Percentiles rank a stretch among this genome's conserved stretches.
phyloP scores from a whole-genome alignment of 2,329 filamentous ascomycete species.

The Triangularia setosa region DNA sequence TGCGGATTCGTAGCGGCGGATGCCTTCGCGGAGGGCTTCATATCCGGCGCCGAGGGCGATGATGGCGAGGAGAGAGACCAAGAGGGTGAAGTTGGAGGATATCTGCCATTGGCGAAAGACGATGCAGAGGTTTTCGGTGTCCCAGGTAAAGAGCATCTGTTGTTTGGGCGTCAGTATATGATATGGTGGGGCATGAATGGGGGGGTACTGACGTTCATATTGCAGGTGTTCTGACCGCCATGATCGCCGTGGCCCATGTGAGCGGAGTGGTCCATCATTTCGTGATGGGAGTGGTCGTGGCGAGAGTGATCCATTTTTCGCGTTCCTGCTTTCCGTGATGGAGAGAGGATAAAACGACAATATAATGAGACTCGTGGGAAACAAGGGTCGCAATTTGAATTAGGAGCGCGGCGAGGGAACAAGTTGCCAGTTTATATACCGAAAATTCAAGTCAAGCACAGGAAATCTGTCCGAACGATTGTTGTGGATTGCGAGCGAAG shows the following conservation, averaged over 20 bases:
- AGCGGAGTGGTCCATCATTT: slow-evolving; percentile 42
- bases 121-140: slow-evolving; percentile 90
- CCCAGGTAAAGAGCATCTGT: slow-evolving; percentile 98
- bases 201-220: slow-evolving; percentile 71
- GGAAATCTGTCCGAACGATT: not conserved
- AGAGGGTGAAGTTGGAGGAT: slow-evolving; percentile 65
- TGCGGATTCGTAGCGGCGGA: slow-evolving; percentile 69
- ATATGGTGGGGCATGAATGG: not conserved
- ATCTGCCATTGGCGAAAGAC: slow-evolving; percentile 91
- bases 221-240: slow-evolving; percentile 63
- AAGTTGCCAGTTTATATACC: not conserved
- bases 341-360: not conserved
- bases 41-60: slow-evolving; percentile 85
- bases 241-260: slow-evolving; percentile 38
- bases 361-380: not conserved
- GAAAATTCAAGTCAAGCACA: not conserved
- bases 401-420: no score
- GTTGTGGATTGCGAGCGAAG: no score
- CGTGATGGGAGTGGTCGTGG: slow-evolving; percentile 16
- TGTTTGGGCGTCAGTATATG: not conserved
- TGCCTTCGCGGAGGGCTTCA: slow-evolving; percentile 76
- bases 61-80: slow-evolving; percentile 79
- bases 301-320: slow-evolving; percentile 41
- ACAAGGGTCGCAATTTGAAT: not conserved
- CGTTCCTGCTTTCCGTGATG: not conserved